These are phyloP conservation scores for Xylaria cubensis DNA, from an alignment of 495 filamentous ascomycete species.

Conservation along the genomic window DNA sequence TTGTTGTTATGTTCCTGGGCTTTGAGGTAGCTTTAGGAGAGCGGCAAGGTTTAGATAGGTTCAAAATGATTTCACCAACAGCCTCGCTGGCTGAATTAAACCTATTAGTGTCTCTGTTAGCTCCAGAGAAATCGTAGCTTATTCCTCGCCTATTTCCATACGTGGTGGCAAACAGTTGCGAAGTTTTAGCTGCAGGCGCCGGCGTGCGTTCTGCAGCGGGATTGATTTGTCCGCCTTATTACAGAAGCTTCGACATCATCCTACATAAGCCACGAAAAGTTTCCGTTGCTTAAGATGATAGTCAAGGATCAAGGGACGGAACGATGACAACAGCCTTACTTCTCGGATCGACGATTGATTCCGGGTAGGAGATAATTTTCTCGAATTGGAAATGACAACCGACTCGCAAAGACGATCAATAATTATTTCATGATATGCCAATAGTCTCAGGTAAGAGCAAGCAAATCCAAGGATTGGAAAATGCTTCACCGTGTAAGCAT, in stretches of 20 bases:
- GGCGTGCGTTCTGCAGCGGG: not conserved
- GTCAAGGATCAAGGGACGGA: no score
- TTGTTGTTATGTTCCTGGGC: not conserved
- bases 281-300: not conserved
- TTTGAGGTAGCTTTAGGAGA: not conserved
- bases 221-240: not conserved
- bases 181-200: not conserved
- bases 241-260: not conserved
- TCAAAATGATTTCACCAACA: not conserved
- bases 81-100: not conserved
- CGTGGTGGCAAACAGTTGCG: not conserved
- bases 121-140: not conserved
- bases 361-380: not conserved
- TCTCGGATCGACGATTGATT: not conserved
- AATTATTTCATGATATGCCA: not conserved
- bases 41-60: not conserved
- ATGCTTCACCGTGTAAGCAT: not conserved
- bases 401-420: not conserved
- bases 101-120: not conserved
- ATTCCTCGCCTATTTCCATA: not conserved
- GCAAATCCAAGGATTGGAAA: not conserved
- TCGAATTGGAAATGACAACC: not conserved
- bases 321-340: not conserved
- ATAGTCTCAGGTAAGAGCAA: not conserved
- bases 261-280: not conserved